Evolutionary conservation across 169 alveolate genomes (phyloP), one percentile per base, ranked within the genome.

Genomic region (Amoebophrya sp.): DNA sequence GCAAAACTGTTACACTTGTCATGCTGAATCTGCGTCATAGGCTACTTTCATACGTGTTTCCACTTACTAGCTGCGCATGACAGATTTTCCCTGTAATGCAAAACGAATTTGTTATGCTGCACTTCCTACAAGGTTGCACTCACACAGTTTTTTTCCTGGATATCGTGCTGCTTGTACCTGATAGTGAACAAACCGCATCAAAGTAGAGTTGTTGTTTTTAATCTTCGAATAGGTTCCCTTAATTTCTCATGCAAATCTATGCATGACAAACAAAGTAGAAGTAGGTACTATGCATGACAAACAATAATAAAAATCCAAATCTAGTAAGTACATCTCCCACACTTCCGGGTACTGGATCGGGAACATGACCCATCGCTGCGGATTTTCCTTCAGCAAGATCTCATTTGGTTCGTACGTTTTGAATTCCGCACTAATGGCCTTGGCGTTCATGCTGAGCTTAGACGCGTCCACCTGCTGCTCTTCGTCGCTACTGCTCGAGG

Each of bases 161-260:
- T n/a, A n/a, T n/a, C n/a, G n/a, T n/a, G n/a, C 95, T 98, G 97
- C 96, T 99, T 99, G 97, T 99, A 98, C 99, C 97, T 93, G 66
- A 18, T 47, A 47, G 66, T 47, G 66, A 7, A 47, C 18, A 47
- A 18, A 47, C 29, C 7, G 7, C 29, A 47, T 47, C 66, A 47
- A 18, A 12, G 66, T 47, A 47, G 66, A 12, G 66, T 12, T 47
- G 66, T 47, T 47, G 7, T 12, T 47, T 18, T 12, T 47, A 18
- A 47, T 18, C 18, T 47, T 47, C 66, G 18, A 18, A 18, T 18
- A 47, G 7, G 18, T 47, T 47, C 18, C 29, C 66, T 47, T 47
- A 18, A 12, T 47, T 18, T 47, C 7, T 18, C 18, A 12, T 7
- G 18, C 66, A 18, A 47, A 12, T 7, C 66, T 18, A 47, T 47